Conservation (phyloP, 164 flowering plant genomes). For the Magnolia kwangsiensis region DNA sequence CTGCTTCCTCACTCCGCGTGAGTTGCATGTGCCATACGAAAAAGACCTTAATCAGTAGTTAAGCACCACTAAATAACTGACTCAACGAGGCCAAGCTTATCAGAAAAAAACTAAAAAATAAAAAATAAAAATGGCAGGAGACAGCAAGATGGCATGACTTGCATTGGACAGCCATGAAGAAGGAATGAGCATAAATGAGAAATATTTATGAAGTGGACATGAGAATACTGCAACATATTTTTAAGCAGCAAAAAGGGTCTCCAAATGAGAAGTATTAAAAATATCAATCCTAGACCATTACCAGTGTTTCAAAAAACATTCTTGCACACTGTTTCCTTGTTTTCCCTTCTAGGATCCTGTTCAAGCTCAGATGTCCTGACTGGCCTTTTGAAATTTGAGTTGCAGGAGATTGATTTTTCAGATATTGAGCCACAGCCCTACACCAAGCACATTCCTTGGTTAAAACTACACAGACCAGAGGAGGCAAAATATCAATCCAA, state of each 20-base stretch:
- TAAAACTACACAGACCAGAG: not conserved
- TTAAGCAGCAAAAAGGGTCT: not conserved
- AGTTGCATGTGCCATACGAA: no score
- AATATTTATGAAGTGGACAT: no score
- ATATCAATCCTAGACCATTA: slow-evolving; percentile 19
- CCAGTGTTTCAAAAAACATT: slow-evolving; percentile 88
- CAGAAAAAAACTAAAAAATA: no score
- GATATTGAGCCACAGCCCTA: slow-evolving; percentile 76
- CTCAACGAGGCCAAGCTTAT: no score
- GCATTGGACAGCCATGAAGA: no score
- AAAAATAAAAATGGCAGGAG: no score
- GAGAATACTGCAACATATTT: not conserved
- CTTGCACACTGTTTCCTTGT: slow-evolving; percentile 72
- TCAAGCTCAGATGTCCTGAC: slow-evolving; percentile 50
- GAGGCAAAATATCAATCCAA: not conserved
- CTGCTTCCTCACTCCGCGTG: no score
- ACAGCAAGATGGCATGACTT: no score
- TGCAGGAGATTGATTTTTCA: slow-evolving; percentile 45
- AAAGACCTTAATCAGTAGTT: no score
- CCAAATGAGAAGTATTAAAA: not conserved
- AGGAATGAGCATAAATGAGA: no score
- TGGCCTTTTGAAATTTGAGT: slow-evolving; percentile 28
- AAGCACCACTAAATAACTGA: no score
- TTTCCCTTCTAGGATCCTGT: slow-evolving; percentile 66
- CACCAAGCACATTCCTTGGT: not conserved